Evolutionary conservation across 148 eudicot species (phyloP).

Genomic region (Talinum fruticosum): DNA sequence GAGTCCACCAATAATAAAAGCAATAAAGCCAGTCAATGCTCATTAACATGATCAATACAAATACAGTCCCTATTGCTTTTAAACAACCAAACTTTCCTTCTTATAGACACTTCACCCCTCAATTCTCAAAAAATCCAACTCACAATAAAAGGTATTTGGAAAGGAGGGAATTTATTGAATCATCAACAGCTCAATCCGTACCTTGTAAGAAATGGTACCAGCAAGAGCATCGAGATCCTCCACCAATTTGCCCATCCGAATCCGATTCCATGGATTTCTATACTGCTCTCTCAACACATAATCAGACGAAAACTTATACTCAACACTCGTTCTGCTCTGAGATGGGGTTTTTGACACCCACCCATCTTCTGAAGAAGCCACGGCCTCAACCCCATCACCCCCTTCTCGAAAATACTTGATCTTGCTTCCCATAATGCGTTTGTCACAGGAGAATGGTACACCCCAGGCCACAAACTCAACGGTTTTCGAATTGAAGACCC

Average conservation of each 20-base stretch:
- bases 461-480: constrained; percentile 84
- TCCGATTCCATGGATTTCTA: constrained; percentile 84
- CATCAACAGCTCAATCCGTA: background rate
- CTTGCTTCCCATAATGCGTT: constrained; percentile 94
- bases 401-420: constrained; percentile 51
- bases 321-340: constrained; percentile 60
- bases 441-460: constrained; percentile 88
- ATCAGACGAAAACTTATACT: constrained; percentile 65
- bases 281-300: constrained; percentile 78
- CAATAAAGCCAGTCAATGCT: background rate
- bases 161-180: too few relatives aligned
- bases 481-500: constrained; percentile 74
- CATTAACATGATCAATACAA: too few relatives aligned
- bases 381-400: constrained; percentile 9
- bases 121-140: background rate
- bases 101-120: background rate
- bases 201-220: constrained; percentile 89
- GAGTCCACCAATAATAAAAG: too few relatives aligned
- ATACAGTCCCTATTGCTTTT: too few relatives aligned
- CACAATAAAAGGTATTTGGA: background rate
- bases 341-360: constrained; percentile 55
- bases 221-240: constrained; percentile 98
- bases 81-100: background rate
- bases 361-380: constrained; percentile 13
- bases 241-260: constrained; percentile 81